These are phyloP conservation scores for Solanum tacnaense DNA, from an alignment of 257 asterid genomes.

Conservation along the genomic window DNA sequence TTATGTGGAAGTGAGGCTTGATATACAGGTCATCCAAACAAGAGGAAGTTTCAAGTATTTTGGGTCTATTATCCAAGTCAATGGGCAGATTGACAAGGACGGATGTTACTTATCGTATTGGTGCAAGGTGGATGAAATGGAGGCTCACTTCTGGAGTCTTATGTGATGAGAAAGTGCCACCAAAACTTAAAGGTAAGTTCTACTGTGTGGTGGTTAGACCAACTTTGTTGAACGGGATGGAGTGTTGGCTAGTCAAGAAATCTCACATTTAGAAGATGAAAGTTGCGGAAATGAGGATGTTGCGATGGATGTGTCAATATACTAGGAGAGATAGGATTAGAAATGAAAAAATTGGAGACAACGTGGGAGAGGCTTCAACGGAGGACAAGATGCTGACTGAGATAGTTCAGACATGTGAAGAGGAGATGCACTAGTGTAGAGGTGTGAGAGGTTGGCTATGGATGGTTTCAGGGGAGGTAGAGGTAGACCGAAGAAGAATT, in stretches of 20 bases:
- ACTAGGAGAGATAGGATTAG: background rate
- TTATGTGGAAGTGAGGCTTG: background rate
- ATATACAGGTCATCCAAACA: background rate
- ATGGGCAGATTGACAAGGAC: background rate
- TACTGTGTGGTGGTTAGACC: background rate
- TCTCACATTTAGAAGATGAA: background rate
- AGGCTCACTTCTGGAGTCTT: background rate
- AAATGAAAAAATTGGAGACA: background rate
- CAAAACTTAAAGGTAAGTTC: background rate
- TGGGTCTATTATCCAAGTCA: background rate
- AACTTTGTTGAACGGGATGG: background rate
- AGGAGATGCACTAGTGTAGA: background rate
- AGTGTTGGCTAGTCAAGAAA: background rate
- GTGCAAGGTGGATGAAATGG: background rate
- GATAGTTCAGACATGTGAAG: background rate
- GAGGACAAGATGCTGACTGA: background rate
- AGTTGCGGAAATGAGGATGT: background rate
- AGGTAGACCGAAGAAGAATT: background rate
- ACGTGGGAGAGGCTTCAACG: background rate
- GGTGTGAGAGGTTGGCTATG: background rate
- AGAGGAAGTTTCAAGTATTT: background rate
- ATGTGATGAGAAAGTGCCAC: background rate
- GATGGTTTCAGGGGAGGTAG: background rate
- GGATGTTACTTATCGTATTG: background rate
- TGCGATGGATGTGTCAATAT: background rate